Base-by-base conservation (phyloP, 805 yeast species). In the Myxozyma neotropica region DNA sequence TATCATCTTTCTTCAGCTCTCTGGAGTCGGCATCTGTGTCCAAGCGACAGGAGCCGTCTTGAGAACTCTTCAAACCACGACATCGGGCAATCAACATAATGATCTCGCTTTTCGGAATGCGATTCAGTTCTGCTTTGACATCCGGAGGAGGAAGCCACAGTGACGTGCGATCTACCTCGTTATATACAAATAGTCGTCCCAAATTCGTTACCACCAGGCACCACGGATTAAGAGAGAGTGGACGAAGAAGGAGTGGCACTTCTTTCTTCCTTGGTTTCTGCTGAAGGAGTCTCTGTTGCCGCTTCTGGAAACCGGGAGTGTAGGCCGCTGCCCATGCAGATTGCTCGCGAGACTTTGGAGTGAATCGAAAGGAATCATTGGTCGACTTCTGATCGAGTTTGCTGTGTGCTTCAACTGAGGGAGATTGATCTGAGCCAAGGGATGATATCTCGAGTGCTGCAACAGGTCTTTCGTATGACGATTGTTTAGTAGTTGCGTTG, bases 141-240 rank as follows among this genome's bases (percentile, higher is more conserved):
- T 67, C 67, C 1, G 67, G 70, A 0, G 75, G 73, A 6, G 78
- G 70, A 23, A 60, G 55, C 81, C 82, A 78, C 3, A 61, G 55
- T 0, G 80, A 74, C 40, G 57, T 59, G 7, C 68, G 61, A 0
- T 75, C 69, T 1, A 42, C 56, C 0, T 31, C 39, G 63, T 79
- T 74, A 57, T 75, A 68, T 47, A 74, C 80, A 67, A 76, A 80
- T 58, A 79, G 76, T 2, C 73, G 56, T 0, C 84, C 85, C 7
- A 72, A 68, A 23, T 71, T 69, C 15, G 78, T 72, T 23, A 81
- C 70, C 0, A 80, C 73, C n/a, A 81, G 57, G 2, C 57, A 38
- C 84, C 84, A 82, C 3, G 70, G 72, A 21, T 73, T 69, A 0
- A 57, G 24, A 31, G 33, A 19, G 12, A 64, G 57, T 29, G 47